Base-by-base conservation (phyloP, 1,139 yeast genomes). In the Geotrichum restrictum region DNA sequence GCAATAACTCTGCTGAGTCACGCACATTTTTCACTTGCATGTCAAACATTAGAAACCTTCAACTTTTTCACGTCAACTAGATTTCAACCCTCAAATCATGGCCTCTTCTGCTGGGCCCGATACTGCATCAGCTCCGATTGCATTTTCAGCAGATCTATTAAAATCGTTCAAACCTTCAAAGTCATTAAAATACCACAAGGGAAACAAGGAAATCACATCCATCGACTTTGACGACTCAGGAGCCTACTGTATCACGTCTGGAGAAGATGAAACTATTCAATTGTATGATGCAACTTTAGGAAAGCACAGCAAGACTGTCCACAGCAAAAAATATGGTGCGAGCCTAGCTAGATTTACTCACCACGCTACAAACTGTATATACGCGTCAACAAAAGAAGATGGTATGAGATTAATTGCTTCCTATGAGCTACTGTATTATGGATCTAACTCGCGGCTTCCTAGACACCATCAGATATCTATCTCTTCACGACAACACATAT, bases 291-390 rank as follows among this genome's bases (percentile, higher is more conserved):
- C 83, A 27, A 77, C 81, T 47, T 76, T 80, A 51, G 97, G 97
- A 1, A 74, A 78, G 54, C 58, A 53, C 27, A 54, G 48, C 22
- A 63, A 65, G 51, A 82, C 88, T 5, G 77, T 88, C 4, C 85
- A 81, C 59, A 84, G 95, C 22, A 93, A 88, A 69, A 93, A 93
- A 65, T 93, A 93, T 62, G 98, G 99, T 0, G 88, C 91, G 54
- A 89, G 88, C 64, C 70, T 88, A 41, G 97, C 96, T 1, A 75
- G 82, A 47, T 93, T 93, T 67, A 83, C 96, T 0, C 96, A 88
- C 63, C 77, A 79, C 45, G 84, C 82, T 42, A 76, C 81, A 53
- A 82, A 85, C 60, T 84, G 94, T 62, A 73, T 93, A 3, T 88
- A 87, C 64, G 91, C 95, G 0, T 85, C 96, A 3, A 88, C 98